Evolutionary conservation across 345 rosid species (phyloP).

Genomic region (Pistacia integerrima): DNA sequence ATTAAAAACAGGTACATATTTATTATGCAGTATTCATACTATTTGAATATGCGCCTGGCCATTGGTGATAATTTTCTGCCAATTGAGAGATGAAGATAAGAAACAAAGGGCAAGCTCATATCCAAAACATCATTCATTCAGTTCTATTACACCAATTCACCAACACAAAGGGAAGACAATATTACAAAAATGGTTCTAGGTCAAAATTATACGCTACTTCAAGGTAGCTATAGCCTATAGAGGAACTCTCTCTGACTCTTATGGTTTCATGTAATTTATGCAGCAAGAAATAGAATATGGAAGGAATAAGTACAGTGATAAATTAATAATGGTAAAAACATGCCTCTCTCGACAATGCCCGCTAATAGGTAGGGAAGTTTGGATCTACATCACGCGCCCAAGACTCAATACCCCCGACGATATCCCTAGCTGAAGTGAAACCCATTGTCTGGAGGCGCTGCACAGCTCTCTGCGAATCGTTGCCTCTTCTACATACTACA

Average conservation of each 20-base stretch:
- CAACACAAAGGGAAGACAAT: not conserved
- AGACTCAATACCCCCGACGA: constrained; percentile 78
- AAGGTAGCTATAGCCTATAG: not conserved
- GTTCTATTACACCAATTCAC: not conserved
- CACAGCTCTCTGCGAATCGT: constrained; percentile 94
- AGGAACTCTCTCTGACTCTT: not conserved
- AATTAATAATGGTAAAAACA: not conserved
- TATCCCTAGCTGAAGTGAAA: constrained; percentile 64
- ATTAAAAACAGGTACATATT: too few species aligned
- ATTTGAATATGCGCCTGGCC: too few species aligned
- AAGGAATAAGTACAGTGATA: not conserved
- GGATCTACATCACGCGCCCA: constrained; percentile 87
- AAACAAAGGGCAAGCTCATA: not conserved
- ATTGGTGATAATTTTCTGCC: too few species aligned
- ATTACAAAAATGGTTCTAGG: not conserved
- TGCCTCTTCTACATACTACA: constrained; percentile 86
- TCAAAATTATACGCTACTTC: not conserved
- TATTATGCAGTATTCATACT: too few species aligned
- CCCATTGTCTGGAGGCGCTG: constrained; percentile 62
- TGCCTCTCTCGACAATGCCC: not conserved
- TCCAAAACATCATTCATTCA: not conserved
- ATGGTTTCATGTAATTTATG: not conserved
- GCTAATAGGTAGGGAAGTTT: constrained; percentile 70
- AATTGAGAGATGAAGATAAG: too few species aligned
- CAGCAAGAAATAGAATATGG: not conserved